phyloP scores from a whole-genome alignment of 352 stramenopile species.

The Peronospora belbahrii region DNA sequence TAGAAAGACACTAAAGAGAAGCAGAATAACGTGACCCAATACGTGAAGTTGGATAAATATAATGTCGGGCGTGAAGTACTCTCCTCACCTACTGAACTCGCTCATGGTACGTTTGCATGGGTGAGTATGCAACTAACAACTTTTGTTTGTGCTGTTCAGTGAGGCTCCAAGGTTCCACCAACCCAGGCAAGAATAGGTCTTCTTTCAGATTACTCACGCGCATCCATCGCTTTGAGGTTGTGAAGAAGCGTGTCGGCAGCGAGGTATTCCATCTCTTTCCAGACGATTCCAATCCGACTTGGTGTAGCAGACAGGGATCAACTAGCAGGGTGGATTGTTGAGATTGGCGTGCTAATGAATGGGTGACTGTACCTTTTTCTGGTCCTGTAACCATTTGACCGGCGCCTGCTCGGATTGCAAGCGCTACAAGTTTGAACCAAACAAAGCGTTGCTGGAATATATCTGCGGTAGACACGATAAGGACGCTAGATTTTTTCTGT shows the following conservation, averaged over 20 bases:
- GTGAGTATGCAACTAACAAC: slow-evolving; percentile 10
- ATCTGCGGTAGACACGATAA: slow-evolving; percentile 44
- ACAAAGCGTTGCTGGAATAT: slow-evolving; percentile 34
- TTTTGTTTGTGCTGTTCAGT: slow-evolving; percentile 5
- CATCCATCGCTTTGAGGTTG: slow-evolving; percentile 33
- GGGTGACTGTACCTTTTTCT: slow-evolving; percentile 35
- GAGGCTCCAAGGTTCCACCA: neutral
- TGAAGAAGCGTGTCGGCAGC: slow-evolving; percentile 36
- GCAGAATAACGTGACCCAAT: slow-evolving; percentile 20
- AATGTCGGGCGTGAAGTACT: slow-evolving; percentile 21
- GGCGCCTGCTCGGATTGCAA: slow-evolving; percentile 46
- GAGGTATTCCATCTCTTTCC: slow-evolving; percentile 46
- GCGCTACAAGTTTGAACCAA: slow-evolving; percentile 55
- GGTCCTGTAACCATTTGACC: slow-evolving; percentile 36
- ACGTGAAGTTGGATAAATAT: slow-evolving; percentile 41
- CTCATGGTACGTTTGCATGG: slow-evolving; percentile 16
- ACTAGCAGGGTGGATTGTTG: neutral
- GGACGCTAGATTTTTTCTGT: too few relatives aligned
- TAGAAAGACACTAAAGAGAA: slow-evolving; percentile 19
- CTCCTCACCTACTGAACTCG: neutral
- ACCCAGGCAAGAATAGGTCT: neutral
- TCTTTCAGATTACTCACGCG: slow-evolving; percentile 21
- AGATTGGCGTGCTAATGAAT: slow-evolving; percentile 24
- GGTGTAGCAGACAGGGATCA: slow-evolving; percentile 1
- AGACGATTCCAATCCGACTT: slow-evolving; percentile 16